Percentiles rank a stretch among this genome's conserved stretches.
phyloP scores from a whole-genome alignment of 1,284 basidiomycete genomes.

The Naganishia sp. region DNA sequence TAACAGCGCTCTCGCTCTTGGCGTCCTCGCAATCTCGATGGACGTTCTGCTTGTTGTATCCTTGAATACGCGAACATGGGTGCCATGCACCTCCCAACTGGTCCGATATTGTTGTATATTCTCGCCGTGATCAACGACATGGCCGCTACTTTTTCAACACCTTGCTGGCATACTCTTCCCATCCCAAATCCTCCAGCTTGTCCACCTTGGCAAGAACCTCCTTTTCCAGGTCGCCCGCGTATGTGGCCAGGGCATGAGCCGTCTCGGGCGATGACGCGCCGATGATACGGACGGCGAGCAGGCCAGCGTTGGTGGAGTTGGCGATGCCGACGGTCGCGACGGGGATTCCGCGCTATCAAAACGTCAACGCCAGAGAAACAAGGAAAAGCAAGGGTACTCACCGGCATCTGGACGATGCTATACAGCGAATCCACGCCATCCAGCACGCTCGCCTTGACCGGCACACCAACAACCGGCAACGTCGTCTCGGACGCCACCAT shows the following conservation, averaged over 20 bases:
- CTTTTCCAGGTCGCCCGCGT: slow-evolving; percentile 71
- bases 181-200: slow-evolving; percentile 74
- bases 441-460: slow-evolving; percentile 89
- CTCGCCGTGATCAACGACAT: not conserved
- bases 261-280: slow-evolving; percentile 71
- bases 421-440: slow-evolving; percentile 96
- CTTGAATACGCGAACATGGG: no score
- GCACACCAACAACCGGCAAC: slow-evolving; percentile 93
- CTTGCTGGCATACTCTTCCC: slow-evolving; percentile 70
- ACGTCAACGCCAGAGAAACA: slow-evolving; percentile 5
- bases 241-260: slow-evolving; percentile 69
- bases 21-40: no score
- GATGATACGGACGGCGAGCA: slow-evolving; percentile 88
- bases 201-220: slow-evolving; percentile 86
- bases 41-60: no score
- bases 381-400: slow-evolving; percentile 55
- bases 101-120: no score
- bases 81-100: no score
- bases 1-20: no score
- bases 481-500: slow-evolving; percentile 96
- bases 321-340: slow-evolving; percentile 98
- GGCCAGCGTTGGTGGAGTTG: slow-evolving; percentile 89
- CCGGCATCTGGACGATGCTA: slow-evolving; percentile 99
- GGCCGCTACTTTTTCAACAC: slow-evolving; percentile 54
- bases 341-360: slow-evolving; percentile 80